Evolutionary conservation across 2,329 filamentous ascomycete genomes (phyloP).

Genomic region (Fusarium chlamydosporum): DNA sequence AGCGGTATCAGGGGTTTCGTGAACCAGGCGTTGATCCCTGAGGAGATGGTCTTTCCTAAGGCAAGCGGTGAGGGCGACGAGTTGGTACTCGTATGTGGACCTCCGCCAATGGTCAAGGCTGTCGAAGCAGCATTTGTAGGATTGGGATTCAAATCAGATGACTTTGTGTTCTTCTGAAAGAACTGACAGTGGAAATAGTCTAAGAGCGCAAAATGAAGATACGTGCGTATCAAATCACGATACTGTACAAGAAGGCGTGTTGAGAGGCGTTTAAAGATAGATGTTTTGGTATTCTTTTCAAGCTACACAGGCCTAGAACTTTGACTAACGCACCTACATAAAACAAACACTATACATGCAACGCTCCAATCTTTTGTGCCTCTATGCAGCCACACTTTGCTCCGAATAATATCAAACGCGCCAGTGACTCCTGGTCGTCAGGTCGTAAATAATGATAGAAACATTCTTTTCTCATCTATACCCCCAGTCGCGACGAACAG

Average conservation of each 20-base stretch:
- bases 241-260: neutral
- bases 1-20: constrained; percentile 77
- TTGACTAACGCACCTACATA: constrained; percentile 1
- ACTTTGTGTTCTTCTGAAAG: constrained; percentile 51
- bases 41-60: constrained; percentile 64
- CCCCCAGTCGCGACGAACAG: neutral
- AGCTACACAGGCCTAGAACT: neutral
- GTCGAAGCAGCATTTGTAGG: constrained; percentile 66
- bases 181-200: neutral
- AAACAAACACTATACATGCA: constrained; percentile 10
- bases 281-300: constrained; percentile 12
- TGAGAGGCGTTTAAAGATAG: constrained; percentile 7
- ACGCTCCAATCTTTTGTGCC: neutral
- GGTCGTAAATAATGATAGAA: constrained; percentile 20
- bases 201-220: neutral
- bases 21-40: constrained; percentile 71
- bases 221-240: neutral
- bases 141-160: constrained; percentile 72
- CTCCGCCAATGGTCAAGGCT: constrained; percentile 78
- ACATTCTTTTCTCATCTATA: neutral
- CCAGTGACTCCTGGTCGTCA: constrained; percentile 21
- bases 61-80: constrained; percentile 60
- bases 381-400: neutral
- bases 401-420: constrained; percentile 9
- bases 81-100: constrained; percentile 85